Evolutionary conservation across 129 eudicot genomes (phyloP).

Genomic region (Flaveria brownii): DNA sequence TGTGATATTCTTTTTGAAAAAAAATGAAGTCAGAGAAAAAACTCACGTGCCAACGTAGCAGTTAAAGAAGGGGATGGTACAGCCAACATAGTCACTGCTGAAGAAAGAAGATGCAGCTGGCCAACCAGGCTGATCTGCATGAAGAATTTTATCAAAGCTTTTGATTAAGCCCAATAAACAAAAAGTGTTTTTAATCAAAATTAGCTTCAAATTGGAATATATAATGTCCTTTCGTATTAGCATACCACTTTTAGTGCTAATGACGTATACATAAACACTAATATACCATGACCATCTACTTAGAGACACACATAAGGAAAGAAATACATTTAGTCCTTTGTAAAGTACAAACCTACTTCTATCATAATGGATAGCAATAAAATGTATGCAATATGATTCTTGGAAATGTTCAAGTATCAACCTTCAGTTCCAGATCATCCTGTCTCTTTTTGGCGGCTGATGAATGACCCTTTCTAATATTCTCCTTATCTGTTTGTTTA

Average conservation of each 20-base stretch:
- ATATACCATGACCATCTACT: conserved; percentile 3
- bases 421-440: conserved; percentile 75
- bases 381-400: conserved; percentile 22
- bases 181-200: not conserved
- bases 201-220: no score
- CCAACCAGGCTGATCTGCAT: conserved; percentile 80
- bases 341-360: conserved; percentile 20
- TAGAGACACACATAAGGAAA: conserved; percentile 6
- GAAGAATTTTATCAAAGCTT: conserved; percentile 2
- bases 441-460: conserved; percentile 37
- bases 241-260: no score
- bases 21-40: conserved; percentile 7
- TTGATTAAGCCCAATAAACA: not conserved
- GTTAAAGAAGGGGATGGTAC: conserved; percentile 98
- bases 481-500: conserved; percentile 46
- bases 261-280: no score
- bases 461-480: conserved; percentile 32
- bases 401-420: conserved; percentile 27
- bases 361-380: conserved; percentile 11
- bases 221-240: no score
- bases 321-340: conserved; percentile 16
- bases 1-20: not conserved
- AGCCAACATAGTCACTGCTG: conserved; percentile 88
- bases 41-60: conserved; percentile 92
- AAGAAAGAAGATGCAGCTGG: conserved; percentile 94